Evolutionary conservation across 2,329 filamentous ascomycete genomes (phyloP), one percentile per base, ranked within the genome.

Genomic region (Xylariaceae sp.): DNA sequence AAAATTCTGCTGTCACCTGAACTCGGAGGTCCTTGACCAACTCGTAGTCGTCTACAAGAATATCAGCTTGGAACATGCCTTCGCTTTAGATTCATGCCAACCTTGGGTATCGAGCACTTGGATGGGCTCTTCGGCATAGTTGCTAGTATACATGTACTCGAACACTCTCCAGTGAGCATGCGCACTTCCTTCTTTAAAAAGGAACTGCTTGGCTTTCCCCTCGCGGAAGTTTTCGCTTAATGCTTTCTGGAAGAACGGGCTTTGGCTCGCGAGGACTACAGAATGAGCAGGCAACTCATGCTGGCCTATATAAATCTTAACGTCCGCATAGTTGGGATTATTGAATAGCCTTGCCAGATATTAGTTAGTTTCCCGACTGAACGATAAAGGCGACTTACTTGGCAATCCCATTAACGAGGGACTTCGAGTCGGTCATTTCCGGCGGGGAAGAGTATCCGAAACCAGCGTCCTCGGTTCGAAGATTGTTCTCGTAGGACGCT

Each of bases 131-230:
- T 60, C 53, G n/a, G 50, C 4, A 39, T 62, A 62, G 23, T 34
- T 34, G 37, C 53, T 57, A 23, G 53, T 62, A 46, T 62, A 62
- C 46, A 60, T 40, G 34, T 62, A 60, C 19, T 62, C 53, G 19
- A 62, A 55, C 11, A 55, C 60, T 53, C 57, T 54, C 57, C 57
- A 62, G 23, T 62, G 47, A 23, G 60, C 53, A 53, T 62, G 53
- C 12, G 17, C 8, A 16, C 53, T 57, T 11, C 47, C 53, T 7
- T 60, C 53, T 34, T 53, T 45, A 21, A 60, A 62, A 28, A 16
- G 37, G 23, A 62, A 60, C 45, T 54, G 24, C 43, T 60, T 62
- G 14, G 40, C 11, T 26, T 60, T 45, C 4, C 56, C 53, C 44
- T 60, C 57, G 28, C 33, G 46, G 31, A 62, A 62, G n/a, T 29